phyloP scores from a whole-genome alignment of 2,329 filamentous ascomycete genomes.

The Talaromyces sp. region DNA sequence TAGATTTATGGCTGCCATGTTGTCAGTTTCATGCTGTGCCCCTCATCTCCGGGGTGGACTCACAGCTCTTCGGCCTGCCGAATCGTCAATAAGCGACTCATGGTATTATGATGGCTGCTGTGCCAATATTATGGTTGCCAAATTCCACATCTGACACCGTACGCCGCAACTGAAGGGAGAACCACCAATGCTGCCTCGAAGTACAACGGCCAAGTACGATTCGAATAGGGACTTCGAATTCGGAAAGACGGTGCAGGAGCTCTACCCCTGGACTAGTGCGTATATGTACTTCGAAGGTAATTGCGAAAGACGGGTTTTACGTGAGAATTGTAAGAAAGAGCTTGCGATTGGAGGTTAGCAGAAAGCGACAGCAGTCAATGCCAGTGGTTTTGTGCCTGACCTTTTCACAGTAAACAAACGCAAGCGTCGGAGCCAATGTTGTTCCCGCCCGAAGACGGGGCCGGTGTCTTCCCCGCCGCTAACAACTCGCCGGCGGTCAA shows the following conservation, averaged over 20 bases:
- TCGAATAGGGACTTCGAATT: background rate
- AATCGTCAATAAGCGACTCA: constrained; percentile 71
- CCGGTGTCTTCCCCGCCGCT: background rate
- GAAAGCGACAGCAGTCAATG: background rate
- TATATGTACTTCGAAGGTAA: background rate
- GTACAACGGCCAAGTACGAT: background rate
- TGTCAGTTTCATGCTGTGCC: constrained; percentile 3
- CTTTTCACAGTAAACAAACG: constrained; percentile 8
- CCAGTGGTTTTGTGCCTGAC: background rate
- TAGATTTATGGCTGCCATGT: constrained; percentile 69
- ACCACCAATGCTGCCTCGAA: background rate
- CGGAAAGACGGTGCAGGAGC: background rate
- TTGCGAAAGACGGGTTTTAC: background rate
- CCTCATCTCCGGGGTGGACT: constrained; percentile 34
- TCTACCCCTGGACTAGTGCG: background rate
- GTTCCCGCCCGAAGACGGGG: background rate
- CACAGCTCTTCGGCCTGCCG: constrained; percentile 88
- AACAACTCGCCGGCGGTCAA: background rate
- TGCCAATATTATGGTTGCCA: constrained; percentile 5
- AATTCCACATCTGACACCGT: background rate
- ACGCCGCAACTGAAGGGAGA: background rate
- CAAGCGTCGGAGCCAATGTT: background rate
- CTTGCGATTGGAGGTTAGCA: background rate
- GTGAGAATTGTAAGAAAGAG: background rate
- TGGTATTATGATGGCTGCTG: constrained; percentile 33